Evolutionary conservation across 2,329 filamentous ascomycete species (phyloP).

Genomic region (Aschersonia sp.): DNA sequence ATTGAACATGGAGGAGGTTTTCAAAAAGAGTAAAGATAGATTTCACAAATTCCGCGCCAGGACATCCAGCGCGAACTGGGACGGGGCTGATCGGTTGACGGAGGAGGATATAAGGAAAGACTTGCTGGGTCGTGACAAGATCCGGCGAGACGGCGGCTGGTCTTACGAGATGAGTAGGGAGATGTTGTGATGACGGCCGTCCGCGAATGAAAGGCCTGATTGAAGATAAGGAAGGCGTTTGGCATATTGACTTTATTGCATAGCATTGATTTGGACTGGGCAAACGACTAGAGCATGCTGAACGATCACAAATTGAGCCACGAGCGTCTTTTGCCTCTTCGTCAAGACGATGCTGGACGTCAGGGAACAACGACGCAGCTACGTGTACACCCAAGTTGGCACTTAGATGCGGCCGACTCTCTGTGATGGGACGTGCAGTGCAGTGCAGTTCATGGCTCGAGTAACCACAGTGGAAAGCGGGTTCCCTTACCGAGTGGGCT

Average conservation of each 20-base stretch:
- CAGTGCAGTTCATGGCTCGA: no score
- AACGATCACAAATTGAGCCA: no score
- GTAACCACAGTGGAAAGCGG: no score
- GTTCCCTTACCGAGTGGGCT: no score
- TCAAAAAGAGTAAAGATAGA: slow-evolving; percentile 73
- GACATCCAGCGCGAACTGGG: slow-evolving; percentile 93
- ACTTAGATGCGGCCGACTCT: no score
- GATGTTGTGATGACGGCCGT: slow-evolving; percentile 18
- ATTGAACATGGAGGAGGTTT: slow-evolving; percentile 92
- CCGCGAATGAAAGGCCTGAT: no score
- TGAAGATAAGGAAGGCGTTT: neutral
- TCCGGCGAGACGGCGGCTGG: slow-evolving; percentile 78
- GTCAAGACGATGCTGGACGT: no score
- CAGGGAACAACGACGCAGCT: no score
- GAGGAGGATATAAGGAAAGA: slow-evolving; percentile 78
- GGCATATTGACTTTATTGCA: neutral
- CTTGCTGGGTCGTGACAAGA: slow-evolving; percentile 60
- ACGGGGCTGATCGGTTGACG: slow-evolving; percentile 64
- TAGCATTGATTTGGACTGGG: slow-evolving; percentile 3
- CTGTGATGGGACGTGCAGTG: no score
- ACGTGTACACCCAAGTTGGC: no score
- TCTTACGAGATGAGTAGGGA: slow-evolving; percentile 46
- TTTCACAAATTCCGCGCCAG: slow-evolving; percentile 79
- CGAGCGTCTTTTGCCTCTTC: neutral
- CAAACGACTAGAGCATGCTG: neutral